Evolutionary conservation across 2,329 filamentous ascomycete species (phyloP), one percentile per base, ranked within the genome.

Genomic region (Colletotrichum sp.): DNA sequence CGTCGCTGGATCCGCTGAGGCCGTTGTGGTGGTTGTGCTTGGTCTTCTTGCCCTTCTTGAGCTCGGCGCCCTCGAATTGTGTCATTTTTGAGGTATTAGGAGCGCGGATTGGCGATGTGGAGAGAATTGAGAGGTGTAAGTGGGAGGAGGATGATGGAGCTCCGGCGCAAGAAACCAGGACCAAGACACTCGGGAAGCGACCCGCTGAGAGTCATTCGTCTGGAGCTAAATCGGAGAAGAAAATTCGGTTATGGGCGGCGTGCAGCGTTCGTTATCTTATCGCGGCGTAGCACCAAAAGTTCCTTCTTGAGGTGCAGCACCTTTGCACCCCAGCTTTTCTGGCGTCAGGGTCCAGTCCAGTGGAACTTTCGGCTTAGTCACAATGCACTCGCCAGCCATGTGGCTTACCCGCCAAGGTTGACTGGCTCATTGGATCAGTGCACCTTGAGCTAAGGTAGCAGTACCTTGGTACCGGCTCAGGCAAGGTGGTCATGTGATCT

Each of bases 11-110:
- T 18, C 67, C 68, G 67, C 67, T 76, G 78, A 80, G 81, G 75
- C 80, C 82, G 74, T 81, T 82, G 72, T 79, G 80, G 34, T 77
- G 75, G 74, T n/a, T 57, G 52, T 76, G 78, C 68, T 76, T 82
- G 65, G 79, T 79, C 71, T 81, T 82, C 78, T 82, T 84, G 30
- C 82, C 82, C 75, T 83, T 85, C 74, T 80, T 82, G 36, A 82
- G 75, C 69, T 80, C 77, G 57, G 75, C 77, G 36, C 77, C 80
- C 71, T 82, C 80, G 64, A 78, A 78, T 71, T 80, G 79, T 43
- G 81, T 80, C 83, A 84, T 84, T 77, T 75, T 71, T 75, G 8
- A 26, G 77, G 13, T 10, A 30, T 32, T 43, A 30, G 28, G 34
- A 32, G 70, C 26, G 18, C 30, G 24, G 52, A 26, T 36, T 48